Evolutionary conservation across 495 filamentous ascomycete species (phyloP), one percentile per base, ranked within the genome.

Genomic region (Neurospora pannonica): DNA sequence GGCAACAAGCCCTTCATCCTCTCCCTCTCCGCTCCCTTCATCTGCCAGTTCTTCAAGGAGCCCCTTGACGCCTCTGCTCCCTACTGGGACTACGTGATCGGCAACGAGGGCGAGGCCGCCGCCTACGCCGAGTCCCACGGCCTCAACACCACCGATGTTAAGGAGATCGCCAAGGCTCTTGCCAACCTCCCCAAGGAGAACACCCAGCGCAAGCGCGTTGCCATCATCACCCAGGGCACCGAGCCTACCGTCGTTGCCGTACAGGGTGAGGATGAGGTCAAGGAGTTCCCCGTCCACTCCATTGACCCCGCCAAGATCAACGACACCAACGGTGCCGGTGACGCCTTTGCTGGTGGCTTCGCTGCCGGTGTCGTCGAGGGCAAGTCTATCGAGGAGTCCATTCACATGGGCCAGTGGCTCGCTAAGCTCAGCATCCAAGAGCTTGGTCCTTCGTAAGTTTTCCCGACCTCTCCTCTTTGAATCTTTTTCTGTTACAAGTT

Each of bases 1-100:
- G 90, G 94, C 84, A 91, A 97, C 87, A 98, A 98, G 92, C 81
- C 88, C 71, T 97, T 98, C 84, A 89, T 94, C 79, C 89, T 99
- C 74, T 94, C 92, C 74, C 88, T 99, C 46, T 94, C 92, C 46
- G 96, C 96, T 28, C 96, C 97, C 38, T 99, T 98, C 89, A 97
- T 99, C 76, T 85, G 92, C 43, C 91, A 95, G 83, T 97, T 97
- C 89, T 99, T 98, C 90, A 98, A 97, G 88, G 94, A 97, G 24
- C 93, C 90, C 73, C 88, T 99, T 46, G 94, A 96, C 83, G 88
- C 89, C 76, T 91, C 92, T 3, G 87, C 92, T 11, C 92, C 91
- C 28, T 98, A 97, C 89, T 95, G 93, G 86, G 96, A 99, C 86
- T 97, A 95, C 86, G 87, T 97, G 40, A 92, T 98, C 84, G 96